phyloP scores from a whole-genome alignment of 169 alveolate genomes.

The Eimeria necatrix region DNA sequence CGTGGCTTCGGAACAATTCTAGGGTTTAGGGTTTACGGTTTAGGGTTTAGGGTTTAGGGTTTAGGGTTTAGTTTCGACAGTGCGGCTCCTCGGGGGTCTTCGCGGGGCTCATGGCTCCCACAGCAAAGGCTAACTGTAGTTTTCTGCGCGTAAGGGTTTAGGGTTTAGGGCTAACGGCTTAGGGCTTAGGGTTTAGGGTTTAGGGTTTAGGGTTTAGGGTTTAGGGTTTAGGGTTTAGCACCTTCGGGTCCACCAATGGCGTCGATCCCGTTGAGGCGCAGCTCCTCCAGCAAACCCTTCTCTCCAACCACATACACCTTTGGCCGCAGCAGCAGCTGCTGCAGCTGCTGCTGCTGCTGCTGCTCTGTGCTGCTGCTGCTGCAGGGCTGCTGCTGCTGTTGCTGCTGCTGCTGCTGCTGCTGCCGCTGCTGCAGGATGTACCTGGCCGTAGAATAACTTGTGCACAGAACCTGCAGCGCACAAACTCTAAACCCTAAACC shows the following conservation, averaged over 20 bases:
- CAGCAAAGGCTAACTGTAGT: no score
- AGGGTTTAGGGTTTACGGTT: no score
- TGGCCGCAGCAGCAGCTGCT: conserved; percentile 5
- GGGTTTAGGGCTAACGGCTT: no score
- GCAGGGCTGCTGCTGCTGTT: conserved; percentile 28
- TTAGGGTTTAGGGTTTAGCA: neutral
- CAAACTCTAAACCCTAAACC: conserved; percentile 49
- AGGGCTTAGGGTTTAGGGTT: conserved; percentile 19
- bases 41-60: no score
- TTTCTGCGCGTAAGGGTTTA: no score
- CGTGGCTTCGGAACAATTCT: neutral
- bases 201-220: conserved; percentile 36
- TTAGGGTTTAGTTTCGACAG: no score
- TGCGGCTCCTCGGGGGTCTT: no score
- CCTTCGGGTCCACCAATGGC: conserved; percentile 69
- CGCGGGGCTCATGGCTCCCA: no score
- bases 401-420: conserved; percentile 38
- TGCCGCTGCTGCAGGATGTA: neutral
- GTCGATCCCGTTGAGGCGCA: conserved; percentile 51
- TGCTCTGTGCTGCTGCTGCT: conserved; percentile 17
- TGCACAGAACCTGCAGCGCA: conserved; percentile 63
- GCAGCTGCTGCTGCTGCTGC: conserved; percentile 40
- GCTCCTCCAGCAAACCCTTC: conserved; percentile 59
- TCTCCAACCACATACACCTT: conserved; percentile 72
- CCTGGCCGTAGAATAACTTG: conserved; percentile 39